Evolutionary conservation across 2,329 filamentous ascomycete genomes (phyloP), one percentile per base, ranked within the genome.

Genomic region (Cryphonectria radicalis): DNA sequence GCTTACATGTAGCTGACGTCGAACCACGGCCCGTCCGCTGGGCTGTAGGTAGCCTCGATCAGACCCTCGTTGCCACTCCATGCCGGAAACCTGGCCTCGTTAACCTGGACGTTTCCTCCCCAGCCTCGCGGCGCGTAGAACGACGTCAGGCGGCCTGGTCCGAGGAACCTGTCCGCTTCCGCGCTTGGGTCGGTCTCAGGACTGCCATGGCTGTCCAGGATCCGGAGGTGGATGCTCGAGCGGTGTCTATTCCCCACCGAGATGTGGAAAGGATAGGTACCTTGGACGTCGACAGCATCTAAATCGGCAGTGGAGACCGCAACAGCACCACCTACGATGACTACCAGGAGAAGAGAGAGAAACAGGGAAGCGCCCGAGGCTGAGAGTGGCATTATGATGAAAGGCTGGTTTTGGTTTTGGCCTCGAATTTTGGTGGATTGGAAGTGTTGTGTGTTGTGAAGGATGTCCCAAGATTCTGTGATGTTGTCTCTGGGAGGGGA

Each of bases 1-100:
- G n/a, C 60, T 63, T 14, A 63, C 60, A 63, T 25, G n/a, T 63
- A 63, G 35, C 60, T 42, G 60, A 63, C 35, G 35, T 63, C 60
- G 17, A 63, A 40, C 11, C 35, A 63, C 3, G 40, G 32, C 35
- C 60, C 60, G 11, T 62, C 32, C 22, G 7, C 35, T 8, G 19
- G 37, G 5, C 40, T 25, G 10, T 14, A 63, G 11, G 60, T 25
- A 19, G 60, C 60, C 40, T 63, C 60, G 7, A 63, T 25, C n/a
- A 63, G 60, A 11, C 35, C 60, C 35, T 63, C 60, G 35, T 63
- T 25, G 37, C 60, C 60, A 42, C 3, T 13, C 35, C 60, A 63
- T 5, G 3, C 32, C 6, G 35, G 37, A 42, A n/a, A 63, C 32
- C 35, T 37, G 22, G 60, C 35, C 13, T 42, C 60, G 32, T 40